phyloP scores from a whole-genome alignment of 2,329 filamentous ascomycete genomes.

The Trichoderma koningiopsis region DNA sequence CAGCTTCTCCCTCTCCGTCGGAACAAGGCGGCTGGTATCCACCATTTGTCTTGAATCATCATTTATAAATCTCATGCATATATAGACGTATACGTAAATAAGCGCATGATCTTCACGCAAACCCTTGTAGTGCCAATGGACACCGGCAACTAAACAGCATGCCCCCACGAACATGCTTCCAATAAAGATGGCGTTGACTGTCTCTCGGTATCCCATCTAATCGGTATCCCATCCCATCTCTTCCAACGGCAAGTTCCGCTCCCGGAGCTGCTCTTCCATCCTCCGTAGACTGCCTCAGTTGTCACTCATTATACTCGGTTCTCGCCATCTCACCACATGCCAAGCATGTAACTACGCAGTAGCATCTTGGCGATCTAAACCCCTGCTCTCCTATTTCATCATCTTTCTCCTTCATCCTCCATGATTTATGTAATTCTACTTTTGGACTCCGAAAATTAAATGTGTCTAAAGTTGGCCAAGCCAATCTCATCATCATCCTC shows the following conservation, averaged over 20 bases:
- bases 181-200: not conserved
- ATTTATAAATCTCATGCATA: not conserved
- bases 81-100: not conserved
- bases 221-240: not conserved
- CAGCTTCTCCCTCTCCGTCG: not conserved
- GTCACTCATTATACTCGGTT: not conserved
- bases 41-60: not conserved
- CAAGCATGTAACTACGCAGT: not conserved
- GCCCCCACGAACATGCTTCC: not conserved
- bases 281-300: not conserved
- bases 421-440: not conserved
- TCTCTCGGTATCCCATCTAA: too few relatives aligned
- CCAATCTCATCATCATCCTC: not conserved
- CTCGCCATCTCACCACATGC: not conserved
- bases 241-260: not conserved
- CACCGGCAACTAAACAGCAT: not conserved
- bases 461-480: not conserved
- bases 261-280: not conserved
- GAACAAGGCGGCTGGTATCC: not conserved
- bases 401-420: not conserved
- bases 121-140: not conserved
- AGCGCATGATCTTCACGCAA: not conserved
- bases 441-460: not conserved
- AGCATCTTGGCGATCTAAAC: not conserved
- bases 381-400: not conserved